These are phyloP conservation scores for Pythium brassicae DNA, from an alignment of 352 stramenopile genomes.

Conservation along the genomic window DNA sequence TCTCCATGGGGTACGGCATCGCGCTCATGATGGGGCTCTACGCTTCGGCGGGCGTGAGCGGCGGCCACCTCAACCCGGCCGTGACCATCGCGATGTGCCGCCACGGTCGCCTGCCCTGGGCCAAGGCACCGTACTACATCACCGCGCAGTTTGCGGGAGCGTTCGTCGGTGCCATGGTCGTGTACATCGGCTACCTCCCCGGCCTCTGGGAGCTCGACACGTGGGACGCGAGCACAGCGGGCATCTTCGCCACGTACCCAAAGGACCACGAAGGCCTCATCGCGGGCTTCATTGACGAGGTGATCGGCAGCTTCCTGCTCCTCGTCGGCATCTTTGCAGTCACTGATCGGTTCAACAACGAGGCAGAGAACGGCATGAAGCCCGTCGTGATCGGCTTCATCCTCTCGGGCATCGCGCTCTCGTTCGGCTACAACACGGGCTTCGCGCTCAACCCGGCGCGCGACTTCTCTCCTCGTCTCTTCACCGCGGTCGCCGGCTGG, in stretches of 20 bases:
- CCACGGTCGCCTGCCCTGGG: constrained; percentile 55
- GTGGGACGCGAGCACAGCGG: constrained; percentile 57
- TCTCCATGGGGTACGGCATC: constrained; percentile 68
- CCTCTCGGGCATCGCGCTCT: constrained; percentile 71
- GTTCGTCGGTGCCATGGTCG: constrained; percentile 56
- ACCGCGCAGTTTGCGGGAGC: constrained; percentile 51
- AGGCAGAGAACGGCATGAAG: constrained; percentile 59
- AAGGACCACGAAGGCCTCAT: constrained; percentile 59
- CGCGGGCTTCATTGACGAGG: constrained; percentile 56
- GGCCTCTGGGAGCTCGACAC: constrained; percentile 48
- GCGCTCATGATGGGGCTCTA: constrained; percentile 69
- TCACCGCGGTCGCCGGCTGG: constrained; percentile 61
- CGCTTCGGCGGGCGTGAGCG: constrained; percentile 58
- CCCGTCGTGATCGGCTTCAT: constrained; percentile 68
- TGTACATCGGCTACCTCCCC: constrained; percentile 66
- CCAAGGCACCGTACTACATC: constrained; percentile 63
- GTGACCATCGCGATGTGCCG: constrained; percentile 66
- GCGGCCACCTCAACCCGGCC: constrained; percentile 65
- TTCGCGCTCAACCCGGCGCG: constrained; percentile 71
- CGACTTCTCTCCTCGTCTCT: constrained; percentile 63
- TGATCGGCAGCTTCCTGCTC: constrained; percentile 56
- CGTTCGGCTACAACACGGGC: constrained; percentile 77
- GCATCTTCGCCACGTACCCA: constrained; percentile 73
- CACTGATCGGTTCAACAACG: constrained; percentile 71
- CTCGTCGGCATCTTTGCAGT: constrained; percentile 64